These are phyloP conservation scores for Trypanosomatidae sp. DNA, from an alignment of 208 protist genomes.

Conservation along the genomic window DNA sequence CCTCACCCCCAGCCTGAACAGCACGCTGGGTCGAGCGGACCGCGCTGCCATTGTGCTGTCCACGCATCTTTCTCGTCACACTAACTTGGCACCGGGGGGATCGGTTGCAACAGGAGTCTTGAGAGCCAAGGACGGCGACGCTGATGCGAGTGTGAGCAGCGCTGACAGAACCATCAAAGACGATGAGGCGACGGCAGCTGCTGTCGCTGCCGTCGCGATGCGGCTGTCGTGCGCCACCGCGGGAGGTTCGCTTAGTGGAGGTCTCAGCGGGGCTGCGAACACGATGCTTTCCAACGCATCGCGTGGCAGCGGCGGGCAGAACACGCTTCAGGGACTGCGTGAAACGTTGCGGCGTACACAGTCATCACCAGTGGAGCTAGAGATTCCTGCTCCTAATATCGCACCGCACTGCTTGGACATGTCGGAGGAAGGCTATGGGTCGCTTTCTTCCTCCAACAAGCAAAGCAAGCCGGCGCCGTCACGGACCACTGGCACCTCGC, in stretches of 20 bases:
- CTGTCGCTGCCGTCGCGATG: constrained; percentile 2
- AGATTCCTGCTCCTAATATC: background rate
- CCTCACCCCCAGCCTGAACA: constrained; percentile 32
- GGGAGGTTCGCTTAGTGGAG: background rate
- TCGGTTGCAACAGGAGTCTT: background rate
- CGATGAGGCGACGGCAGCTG: background rate
- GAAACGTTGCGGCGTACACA: constrained; percentile 23
- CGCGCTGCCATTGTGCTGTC: constrained; percentile 48
- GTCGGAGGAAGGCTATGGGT: background rate
- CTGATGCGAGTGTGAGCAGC: background rate
- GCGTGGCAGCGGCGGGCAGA: background rate
- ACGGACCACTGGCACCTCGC: background rate
- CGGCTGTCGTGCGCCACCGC: constrained; percentile 10
- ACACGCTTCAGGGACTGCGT: constrained; percentile 21
- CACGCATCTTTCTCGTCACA: constrained; percentile 5
- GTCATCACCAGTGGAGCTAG: background rate
- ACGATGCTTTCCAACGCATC: constrained; percentile 9
- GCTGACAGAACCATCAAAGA: background rate
- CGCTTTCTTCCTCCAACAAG: background rate
- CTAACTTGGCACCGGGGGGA: background rate
- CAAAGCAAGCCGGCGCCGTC: background rate
- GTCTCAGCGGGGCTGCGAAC: background rate
- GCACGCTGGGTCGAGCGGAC: constrained; percentile 42
- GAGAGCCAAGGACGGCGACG: background rate
- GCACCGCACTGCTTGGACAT: background rate